A percentile compares a stretch with the other conserved stretches of the same genome.
Evolutionary conservation across 225 moss, liverwort and hornwort species (phyloP).

Genomic region (Bryum argenteum): DNA sequence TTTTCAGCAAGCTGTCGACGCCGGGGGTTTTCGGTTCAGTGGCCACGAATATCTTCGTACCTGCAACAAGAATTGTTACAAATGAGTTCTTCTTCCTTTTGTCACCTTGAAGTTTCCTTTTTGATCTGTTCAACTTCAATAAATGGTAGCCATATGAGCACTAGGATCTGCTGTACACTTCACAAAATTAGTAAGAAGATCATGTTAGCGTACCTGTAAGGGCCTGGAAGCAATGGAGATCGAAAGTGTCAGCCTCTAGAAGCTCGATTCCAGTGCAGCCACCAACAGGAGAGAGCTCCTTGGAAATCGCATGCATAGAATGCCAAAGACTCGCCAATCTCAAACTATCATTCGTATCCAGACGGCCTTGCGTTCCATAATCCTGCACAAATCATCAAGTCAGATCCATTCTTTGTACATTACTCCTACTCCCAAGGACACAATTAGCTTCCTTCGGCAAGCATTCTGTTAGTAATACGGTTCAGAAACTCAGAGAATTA

Average conservation of each 20-base stretch:
- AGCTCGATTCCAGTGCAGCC: constrained; percentile 90
- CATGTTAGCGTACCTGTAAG: constrained; percentile 66
- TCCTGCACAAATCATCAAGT: constrained; percentile 49
- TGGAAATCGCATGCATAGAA: constrained; percentile 94
- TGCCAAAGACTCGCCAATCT: constrained; percentile 97
- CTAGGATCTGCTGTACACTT: neutral
- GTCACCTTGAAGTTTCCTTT: too few relatives aligned
- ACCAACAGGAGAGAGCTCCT: constrained; percentile 82
- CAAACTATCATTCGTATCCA: constrained; percentile 96
- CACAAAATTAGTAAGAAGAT: neutral
- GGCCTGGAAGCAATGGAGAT: constrained; percentile 89
- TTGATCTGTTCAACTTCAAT: neutral
- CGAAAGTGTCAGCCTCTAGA: constrained; percentile 88
- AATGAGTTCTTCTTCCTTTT: neutral
- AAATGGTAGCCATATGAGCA: neutral
- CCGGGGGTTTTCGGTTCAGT: constrained; percentile 68
- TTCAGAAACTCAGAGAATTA: neutral
- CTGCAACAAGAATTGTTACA: constrained; percentile 30
- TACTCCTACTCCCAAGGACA: neutral
- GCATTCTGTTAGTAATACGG: neutral
- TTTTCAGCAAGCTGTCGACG: constrained; percentile 58
- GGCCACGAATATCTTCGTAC: constrained; percentile 85
- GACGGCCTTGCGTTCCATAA: constrained; percentile 81
- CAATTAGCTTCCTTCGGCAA: neutral
- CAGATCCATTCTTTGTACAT: constrained; percentile 20